phyloP scores from a whole-genome alignment of 768 basidiomycete genomes.

The Naganishia vaughanmartiniae region DNA sequence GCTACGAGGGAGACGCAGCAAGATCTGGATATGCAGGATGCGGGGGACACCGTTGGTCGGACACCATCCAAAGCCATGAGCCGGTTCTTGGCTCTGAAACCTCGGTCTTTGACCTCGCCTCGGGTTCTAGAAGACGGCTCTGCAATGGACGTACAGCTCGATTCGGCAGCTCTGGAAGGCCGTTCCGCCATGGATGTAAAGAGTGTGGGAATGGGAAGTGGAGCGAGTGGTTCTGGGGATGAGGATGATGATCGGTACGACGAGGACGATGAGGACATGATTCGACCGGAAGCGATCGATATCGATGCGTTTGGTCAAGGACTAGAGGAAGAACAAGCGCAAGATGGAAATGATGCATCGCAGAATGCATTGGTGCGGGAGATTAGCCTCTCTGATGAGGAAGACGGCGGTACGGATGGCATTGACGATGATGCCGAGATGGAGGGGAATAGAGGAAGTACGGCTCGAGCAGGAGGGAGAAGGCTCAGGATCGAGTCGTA shows the following conservation, averaged over 20 bases:
- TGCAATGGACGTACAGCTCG: not conserved
- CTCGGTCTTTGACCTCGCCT: not conserved
- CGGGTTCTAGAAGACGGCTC: not conserved
- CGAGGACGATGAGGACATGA: not conserved
- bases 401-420: not conserved
- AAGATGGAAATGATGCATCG: not conserved
- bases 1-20: not conserved
- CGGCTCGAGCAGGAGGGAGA: not conserved
- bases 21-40: not conserved
- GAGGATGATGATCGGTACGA: not conserved
- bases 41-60: not conserved
- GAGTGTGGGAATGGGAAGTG: not conserved
- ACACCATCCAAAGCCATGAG: slow-evolving; percentile 21
- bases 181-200: not conserved
- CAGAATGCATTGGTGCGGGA: slow-evolving; percentile 18
- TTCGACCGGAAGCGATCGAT: slow-evolving; percentile 8
- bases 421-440: slow-evolving; percentile 3
- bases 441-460: not conserved
- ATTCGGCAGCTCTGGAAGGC: not conserved
- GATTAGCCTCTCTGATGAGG: slow-evolving; percentile 25
- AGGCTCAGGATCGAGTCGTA: slow-evolving; percentile 26
- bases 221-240: not conserved
- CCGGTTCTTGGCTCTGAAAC: slow-evolving; percentile 18
- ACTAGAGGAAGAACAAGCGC: not conserved
- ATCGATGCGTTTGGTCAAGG: not conserved